Base-by-base conservation (phyloP, 148 eudicot genomes). In the Dysphania ambrosioides region DNA sequence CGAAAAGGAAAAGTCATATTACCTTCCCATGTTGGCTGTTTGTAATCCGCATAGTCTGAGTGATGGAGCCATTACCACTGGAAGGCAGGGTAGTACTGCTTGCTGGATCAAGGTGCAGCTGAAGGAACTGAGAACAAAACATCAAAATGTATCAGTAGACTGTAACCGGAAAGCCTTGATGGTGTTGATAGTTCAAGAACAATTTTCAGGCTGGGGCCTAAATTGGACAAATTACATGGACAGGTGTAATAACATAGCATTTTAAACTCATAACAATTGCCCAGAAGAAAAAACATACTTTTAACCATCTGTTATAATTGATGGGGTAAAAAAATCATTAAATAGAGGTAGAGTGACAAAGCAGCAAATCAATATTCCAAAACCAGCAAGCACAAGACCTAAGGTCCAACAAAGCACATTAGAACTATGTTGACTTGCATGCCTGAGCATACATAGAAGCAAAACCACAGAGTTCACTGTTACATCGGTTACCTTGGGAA, bases 1-100 rank as follows among this genome's bases (percentile, higher is more conserved):
- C 71, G 21, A 66, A 60, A 77, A 47, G 53, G 30, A 40, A n/a
- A 62, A 26, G 35, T 15, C 29, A 44, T 7, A 32, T 63, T 87
- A 94, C 98, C 98, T 91, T 94, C 79, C 98, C 97, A 76, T 91
- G 98, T 79, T 91, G 97, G 80, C 88, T 91, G 86, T 91, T 94
- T 70, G 90, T 84, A 70, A 94, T 84, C 58, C 88, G 87, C 79
- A 94, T 74, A 71, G 80, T 88, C 77, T 94, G 98, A 61, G 87
- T 76, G 77, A 94, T 85, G 66, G 88, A 82, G 67, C 97, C 97
- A 77, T 83, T 76, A 72, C 84, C 88, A 75, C 86, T 87, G 62
- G 90, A 86, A 66, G 90, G 90, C 73, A 94, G 92, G 34, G 83
- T 83, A 73, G 84, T 90, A 71, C 89, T 71, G 76, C 97, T 94